Evolutionary conservation across 2,329 filamentous ascomycete species (phyloP).

Genomic region (Trichoderma koningiopsis): DNA sequence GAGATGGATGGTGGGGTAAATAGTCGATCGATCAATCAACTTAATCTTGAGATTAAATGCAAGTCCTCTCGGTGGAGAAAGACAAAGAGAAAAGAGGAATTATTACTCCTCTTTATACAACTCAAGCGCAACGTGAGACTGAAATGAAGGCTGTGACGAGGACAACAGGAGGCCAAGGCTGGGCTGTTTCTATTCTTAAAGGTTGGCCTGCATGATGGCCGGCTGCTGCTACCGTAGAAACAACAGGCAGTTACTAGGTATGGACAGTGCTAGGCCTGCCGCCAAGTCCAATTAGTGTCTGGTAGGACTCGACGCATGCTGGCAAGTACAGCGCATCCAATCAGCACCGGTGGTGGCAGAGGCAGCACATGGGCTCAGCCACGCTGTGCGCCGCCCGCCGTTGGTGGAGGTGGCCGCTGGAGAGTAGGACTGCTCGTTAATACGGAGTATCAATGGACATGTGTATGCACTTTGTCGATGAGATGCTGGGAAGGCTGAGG

Average conservation of each 20-base stretch:
- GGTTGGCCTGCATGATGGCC: background rate
- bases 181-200: conserved; percentile 13
- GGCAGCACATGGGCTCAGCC: conserved; percentile 1
- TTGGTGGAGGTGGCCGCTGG: conserved; percentile 22
- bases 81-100: background rate
- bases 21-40: background rate
- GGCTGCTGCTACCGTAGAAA: background rate
- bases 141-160: background rate
- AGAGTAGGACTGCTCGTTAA: background rate
- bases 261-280: background rate
- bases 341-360: conserved; percentile 1
- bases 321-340: background rate
- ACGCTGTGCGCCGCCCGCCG: conserved; percentile 24
- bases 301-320: background rate
- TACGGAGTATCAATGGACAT: background rate
- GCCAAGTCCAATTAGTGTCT: background rate
- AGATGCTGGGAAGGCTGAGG: background rate
- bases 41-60: background rate
- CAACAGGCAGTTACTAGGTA: background rate
- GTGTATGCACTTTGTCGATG: background rate
- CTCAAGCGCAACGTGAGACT: background rate
- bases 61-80: background rate
- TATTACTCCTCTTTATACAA: background rate
- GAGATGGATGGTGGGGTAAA: background rate
- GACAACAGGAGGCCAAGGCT: background rate